A percentile compares a stretch with the other conserved stretches of the same genome.
Conservation (phyloP, 2,329 filamentous ascomycete species). For the Chalaropsis thielavioides region DNA sequence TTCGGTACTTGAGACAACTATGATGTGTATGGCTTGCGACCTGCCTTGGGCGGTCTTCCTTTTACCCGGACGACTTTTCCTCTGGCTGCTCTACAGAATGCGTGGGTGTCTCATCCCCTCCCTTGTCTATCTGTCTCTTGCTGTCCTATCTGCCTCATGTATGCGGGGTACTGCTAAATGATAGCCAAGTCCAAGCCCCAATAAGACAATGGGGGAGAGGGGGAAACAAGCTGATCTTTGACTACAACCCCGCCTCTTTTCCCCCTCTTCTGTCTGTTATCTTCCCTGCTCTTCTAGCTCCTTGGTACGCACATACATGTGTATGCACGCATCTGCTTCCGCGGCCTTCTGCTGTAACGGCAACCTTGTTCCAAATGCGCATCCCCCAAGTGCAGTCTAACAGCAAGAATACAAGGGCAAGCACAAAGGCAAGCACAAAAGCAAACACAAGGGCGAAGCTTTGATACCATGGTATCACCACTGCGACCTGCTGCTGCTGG, state of each 20-base stretch:
- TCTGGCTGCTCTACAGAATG: no score
- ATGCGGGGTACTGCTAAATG: no score
- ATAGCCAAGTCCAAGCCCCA: no score
- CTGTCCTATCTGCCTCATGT: no score
- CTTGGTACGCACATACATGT: no score
- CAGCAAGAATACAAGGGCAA: no score
- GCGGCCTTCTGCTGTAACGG: neutral
- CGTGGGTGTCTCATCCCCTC: no score
- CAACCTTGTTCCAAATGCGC: neutral
- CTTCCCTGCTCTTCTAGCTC: neutral
- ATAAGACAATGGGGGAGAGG: no score
- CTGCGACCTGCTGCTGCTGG: no score
- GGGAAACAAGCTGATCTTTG: neutral
- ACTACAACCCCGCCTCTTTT: neutral
- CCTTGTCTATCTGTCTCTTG: no score
- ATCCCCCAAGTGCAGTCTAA: no score
- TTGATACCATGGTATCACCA: neutral
- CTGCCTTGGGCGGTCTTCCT: neutral
- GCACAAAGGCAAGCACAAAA: no score
- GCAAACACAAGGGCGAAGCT: neutral
- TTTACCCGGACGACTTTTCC: neutral
- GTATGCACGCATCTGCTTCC: neutral
- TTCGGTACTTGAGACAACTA: neutral
- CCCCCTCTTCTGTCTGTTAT: neutral
- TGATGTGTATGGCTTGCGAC: neutral